These are phyloP conservation scores for Pythium scleroteichum DNA, from an alignment of 352 stramenopile species.

Conservation along the genomic window DNA sequence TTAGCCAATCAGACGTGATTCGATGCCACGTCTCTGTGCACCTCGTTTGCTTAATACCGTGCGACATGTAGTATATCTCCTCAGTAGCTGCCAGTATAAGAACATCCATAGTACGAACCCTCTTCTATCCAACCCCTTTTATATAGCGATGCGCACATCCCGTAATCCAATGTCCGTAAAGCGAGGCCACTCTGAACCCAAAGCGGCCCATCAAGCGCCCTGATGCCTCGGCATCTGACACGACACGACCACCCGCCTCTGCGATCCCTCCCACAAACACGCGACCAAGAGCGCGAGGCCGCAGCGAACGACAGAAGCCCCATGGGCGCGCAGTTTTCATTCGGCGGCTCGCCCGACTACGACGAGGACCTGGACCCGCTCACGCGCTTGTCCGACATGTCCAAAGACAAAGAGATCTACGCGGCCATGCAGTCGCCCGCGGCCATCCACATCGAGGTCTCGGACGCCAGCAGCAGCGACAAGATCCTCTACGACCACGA, in stretches of 20 bases:
- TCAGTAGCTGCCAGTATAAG: background rate
- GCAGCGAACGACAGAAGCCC: background rate
- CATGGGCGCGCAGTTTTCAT: constrained; percentile 28
- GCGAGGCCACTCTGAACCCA: constrained; percentile 11
- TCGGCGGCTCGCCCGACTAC: constrained; percentile 25
- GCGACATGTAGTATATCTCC: constrained; percentile 4
- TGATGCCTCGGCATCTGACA: constrained; percentile 10
- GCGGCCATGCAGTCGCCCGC: constrained; percentile 26
- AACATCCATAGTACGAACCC: background rate
- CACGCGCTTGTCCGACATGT: constrained; percentile 3
- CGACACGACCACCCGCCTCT: constrained; percentile 3
- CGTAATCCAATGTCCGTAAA: constrained; percentile 11
- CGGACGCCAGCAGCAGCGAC: constrained; percentile 24
- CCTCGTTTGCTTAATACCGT: constrained; percentile 21
- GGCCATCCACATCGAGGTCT: constrained; percentile 26
- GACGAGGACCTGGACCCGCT: constrained; percentile 18
- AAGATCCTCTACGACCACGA: constrained; percentile 76
- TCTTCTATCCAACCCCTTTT: background rate
- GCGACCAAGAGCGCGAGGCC: constrained; percentile 1
- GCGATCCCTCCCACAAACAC: background rate
- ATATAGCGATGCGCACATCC: background rate
- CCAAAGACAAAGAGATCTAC: constrained; percentile 21
- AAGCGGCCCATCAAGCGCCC: background rate
- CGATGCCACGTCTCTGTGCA: background rate
- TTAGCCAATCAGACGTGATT: background rate